Evolutionary conservation across 352 stramenopile genomes (phyloP), one percentile per base, ranked within the genome.

Genomic region (Phytophthora palmivora): DNA sequence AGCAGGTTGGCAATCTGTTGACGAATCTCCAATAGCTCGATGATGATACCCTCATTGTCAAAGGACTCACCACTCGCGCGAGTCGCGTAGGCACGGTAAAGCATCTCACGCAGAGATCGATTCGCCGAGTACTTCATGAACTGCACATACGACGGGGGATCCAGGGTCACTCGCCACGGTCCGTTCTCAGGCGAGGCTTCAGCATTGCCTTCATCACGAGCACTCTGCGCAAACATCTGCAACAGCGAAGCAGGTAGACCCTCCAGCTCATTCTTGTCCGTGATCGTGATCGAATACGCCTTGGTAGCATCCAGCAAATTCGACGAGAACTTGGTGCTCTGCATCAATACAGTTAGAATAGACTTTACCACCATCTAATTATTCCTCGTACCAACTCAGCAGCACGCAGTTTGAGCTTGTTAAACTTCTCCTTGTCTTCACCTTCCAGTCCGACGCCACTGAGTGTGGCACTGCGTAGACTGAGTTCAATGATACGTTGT

Each of bases 261-360:
- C 38, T 95, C 78, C 9, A 99, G 49, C 42, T 98, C 84, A 1
- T 62, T 57, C 30, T 89, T 81, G 60, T 98, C 84, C 0, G 84
- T 92, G 10, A 99, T 73, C 14, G 82, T 81, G 16, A 99, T 73
- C 30, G 87, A 87, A 67, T 96, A 99, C 12, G 83, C 83, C 75
- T 99, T 99, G 21, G 97, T 99, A 1, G 93, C 90, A 70, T 99
- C 97, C 33, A 99, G 82, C 32, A 99, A 78, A 74, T 99, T 99
- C 64, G 98, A 98, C 34, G 82, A 92, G 55, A 99, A 99, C 45
- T 95, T 97, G 33, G 91, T 98, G 30, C 82, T 96, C 86, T 94
- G 38, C 11, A 46, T 52, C 26, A 63, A 55, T 14, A 37, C 37
- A 32, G n/a, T 42, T 8, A 30, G 26, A 14, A 48, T 38, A 4